phyloP scores from a whole-genome alignment of 495 filamentous ascomycete genomes.

The Penicillium paradoxum region DNA sequence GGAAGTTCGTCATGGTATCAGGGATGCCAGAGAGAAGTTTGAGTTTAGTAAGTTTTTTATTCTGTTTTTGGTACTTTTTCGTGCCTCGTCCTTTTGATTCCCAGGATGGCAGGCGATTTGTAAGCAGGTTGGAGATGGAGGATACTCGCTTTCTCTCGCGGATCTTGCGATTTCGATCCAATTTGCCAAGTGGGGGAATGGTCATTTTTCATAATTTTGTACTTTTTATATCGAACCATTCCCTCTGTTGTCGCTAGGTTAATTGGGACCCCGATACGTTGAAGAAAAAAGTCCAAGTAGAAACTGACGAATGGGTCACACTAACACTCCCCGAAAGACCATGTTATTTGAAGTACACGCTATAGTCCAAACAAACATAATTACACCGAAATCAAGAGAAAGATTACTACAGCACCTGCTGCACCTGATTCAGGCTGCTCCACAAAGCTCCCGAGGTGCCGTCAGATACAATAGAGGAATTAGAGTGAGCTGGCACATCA shows the following conservation, averaged over 20 bases:
- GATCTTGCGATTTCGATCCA: no score
- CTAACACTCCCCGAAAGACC: no score
- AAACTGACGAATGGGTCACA: no score
- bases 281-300: no score
- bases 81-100: not conserved
- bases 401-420: constrained; percentile 19
- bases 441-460: constrained; percentile 12
- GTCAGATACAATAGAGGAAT: constrained; percentile 8
- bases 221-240: no score
- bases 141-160: no score
- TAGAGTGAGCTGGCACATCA: constrained; percentile 9
- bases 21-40: not conserved
- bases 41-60: not conserved
- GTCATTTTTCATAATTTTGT: no score
- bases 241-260: no score
- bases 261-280: no score
- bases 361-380: not conserved
- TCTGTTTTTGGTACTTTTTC: no score
- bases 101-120: not conserved
- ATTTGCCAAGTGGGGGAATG: no score
- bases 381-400: not conserved
- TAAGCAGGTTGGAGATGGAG: not conserved
- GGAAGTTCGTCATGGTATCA: constrained; percentile 66
- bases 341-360: not conserved
- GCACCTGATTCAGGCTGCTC: constrained; percentile 12